Evolutionary conservation across 1,284 basidiomycete species (phyloP).

Genomic region (Puccinia novopanici): DNA sequence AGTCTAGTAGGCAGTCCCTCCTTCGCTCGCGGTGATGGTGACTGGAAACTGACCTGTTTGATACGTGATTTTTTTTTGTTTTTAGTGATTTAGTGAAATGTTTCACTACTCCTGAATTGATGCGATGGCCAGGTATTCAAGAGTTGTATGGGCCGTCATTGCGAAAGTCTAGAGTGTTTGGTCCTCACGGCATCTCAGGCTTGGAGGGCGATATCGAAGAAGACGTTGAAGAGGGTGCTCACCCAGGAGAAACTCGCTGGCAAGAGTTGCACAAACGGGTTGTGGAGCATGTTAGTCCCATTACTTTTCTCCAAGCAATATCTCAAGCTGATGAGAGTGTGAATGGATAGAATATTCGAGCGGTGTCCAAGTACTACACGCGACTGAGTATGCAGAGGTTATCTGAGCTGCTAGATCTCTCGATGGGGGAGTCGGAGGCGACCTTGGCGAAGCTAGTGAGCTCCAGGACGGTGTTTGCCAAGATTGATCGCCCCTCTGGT

Average conservation of each 20-base stretch:
- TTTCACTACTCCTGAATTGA: conserved; percentile 91
- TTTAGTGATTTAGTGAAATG: conserved; percentile 88
- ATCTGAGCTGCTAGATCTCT: conserved; percentile 83
- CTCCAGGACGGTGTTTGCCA: conserved; percentile 86
- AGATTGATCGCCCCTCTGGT: conserved; percentile 87
- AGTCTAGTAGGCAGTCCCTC: conserved; percentile 70
- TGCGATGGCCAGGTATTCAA: conserved; percentile 98
- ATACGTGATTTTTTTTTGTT: background rate
- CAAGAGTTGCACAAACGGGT: conserved; percentile 93
- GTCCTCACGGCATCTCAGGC: conserved; percentile 53
- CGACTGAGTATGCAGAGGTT: conserved; percentile 83
- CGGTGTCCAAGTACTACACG: conserved; percentile 90
- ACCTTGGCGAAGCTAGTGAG: conserved; percentile 85
- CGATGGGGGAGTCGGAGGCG: conserved; percentile 77
- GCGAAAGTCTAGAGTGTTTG: conserved; percentile 77
- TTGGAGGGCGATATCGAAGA: conserved; percentile 55
- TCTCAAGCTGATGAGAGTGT: background rate
- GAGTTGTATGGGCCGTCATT: conserved; percentile 82
- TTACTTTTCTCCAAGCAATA: background rate
- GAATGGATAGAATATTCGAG: conserved; percentile 80
- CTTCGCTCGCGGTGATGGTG: background rate
- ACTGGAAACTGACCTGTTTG: background rate
- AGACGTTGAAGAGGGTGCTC: conserved; percentile 55
- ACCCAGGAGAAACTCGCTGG: conserved; percentile 76
- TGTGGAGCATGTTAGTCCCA: conserved; percentile 86